Base-by-base conservation (phyloP, 768 basidiomycete species). In the Russula virescens region DNA sequence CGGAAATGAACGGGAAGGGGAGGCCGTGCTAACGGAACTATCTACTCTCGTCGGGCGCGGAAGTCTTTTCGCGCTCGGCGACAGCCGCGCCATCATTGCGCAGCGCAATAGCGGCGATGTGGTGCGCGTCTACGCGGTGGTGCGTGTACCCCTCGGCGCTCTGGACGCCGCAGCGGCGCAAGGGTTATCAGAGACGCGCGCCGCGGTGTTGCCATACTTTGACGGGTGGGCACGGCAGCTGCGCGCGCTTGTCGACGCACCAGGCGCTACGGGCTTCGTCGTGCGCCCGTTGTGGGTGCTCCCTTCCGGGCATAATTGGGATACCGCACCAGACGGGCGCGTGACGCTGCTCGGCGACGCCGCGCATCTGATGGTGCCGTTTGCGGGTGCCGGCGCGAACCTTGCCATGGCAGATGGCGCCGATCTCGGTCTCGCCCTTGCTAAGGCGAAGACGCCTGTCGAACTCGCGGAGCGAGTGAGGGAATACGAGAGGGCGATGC, bases 341-440 rank as follows among this genome's bases (percentile, higher is more conserved):
- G 61, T 68, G 47, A 71, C 69, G 34, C 34, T 69, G 50, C 53
- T 73, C 35, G 76, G 76, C n/a, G 77, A 77, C 46, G 74, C 76
- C 1, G 75, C 75, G 8, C 76, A 78, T 60, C 62, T 74, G 6
- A 75, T 77, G 75, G 62, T 69, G 1, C 76, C 74, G 1, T 76
- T 75, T 60, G 72, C 71, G 0, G 75, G 77, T 4, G 73, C 74
- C 21, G 75, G 77, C 10, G 75, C 71, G 55, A 77, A 78, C 58
- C 71, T 71, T 45, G 74, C 73, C 40, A 70, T 75, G 73, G 53
- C 64, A 11, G 74, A 74, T 49, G 73, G 52, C 19, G 55, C 62
- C 13, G 66, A 69, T 50, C 61, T 67, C 13, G 61, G 63, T 16
- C 49, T 64, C 2, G 61, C 60, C 10, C 49, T 65, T 6, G 59